These are phyloP conservation scores for Tuber aestivum DNA, from an alignment of 495 filamentous ascomycete species.

Conservation along the genomic window DNA sequence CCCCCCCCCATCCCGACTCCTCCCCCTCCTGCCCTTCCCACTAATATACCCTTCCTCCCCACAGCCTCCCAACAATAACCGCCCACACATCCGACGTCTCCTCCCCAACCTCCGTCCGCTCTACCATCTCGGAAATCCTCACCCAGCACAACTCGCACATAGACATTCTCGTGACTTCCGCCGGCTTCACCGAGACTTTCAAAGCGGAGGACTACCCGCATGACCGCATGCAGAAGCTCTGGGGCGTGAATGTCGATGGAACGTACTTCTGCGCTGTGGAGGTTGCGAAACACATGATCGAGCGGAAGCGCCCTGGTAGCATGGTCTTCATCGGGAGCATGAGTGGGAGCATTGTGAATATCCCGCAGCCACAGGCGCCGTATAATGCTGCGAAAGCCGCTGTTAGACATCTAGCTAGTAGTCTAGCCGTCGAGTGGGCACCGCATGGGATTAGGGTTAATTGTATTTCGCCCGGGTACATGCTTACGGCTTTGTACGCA, in stretches of 20 bases:
- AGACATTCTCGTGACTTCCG: constrained; percentile 89
- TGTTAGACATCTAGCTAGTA: constrained; percentile 72
- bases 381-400: constrained; percentile 90
- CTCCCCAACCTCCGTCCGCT: constrained; percentile 65
- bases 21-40: constrained; percentile 1
- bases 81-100: constrained; percentile 87
- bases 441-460: constrained; percentile 78
- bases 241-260: constrained; percentile 90
- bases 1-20: constrained; percentile 7
- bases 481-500: constrained; percentile 82
- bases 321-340: constrained; percentile 96
- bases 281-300: constrained; percentile 84
- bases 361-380: constrained; percentile 81
- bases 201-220: constrained; percentile 80
- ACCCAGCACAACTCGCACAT: constrained; percentile 47
- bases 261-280: constrained; percentile 68
- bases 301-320: constrained; percentile 67
- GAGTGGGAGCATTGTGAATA: constrained; percentile 85
- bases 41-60: constrained; percentile 9
- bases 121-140: constrained; percentile 63
- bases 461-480: constrained; percentile 86
- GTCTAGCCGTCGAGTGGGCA: constrained; percentile 86
- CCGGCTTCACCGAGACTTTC: constrained; percentile 94
- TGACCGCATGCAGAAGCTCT: constrained; percentile 83
- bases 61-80: constrained; percentile 71